Evolutionary conservation across 495 filamentous ascomycete genomes (phyloP).

Genomic region (Rostrohypoxylon terebratum): DNA sequence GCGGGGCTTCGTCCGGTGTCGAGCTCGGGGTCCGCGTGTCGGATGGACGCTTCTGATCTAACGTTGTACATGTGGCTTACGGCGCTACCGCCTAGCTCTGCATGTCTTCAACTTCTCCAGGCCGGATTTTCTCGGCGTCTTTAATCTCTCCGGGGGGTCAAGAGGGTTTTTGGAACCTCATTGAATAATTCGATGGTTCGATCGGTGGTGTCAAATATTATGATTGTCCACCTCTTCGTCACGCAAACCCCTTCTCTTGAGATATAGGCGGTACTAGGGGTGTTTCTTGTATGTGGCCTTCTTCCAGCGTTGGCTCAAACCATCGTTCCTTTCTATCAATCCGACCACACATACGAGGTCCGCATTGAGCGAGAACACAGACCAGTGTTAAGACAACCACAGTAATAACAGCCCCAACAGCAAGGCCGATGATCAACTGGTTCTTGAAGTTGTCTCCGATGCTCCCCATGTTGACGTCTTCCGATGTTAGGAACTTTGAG

Average conservation of each 20-base stretch:
- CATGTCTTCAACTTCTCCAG: neutral
- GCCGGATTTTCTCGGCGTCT: neutral
- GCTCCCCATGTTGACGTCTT: constrained; percentile 11
- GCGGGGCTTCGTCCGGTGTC: neutral
- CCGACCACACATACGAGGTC: constrained; percentile 35
- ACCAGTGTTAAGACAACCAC: constrained; percentile 30
- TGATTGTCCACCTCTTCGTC: neutral
- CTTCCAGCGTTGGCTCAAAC: constrained; percentile 39
- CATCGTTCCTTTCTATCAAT: constrained; percentile 39
- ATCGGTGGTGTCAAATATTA: neutral
- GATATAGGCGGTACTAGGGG: constrained; percentile 18
- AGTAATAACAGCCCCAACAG: constrained; percentile 31
- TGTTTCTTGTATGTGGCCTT: constrained; percentile 23
- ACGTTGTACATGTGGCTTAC: constrained; percentile 5
- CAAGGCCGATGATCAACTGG: constrained; percentile 37
- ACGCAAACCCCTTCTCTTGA: neutral
- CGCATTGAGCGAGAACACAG: constrained; percentile 43
- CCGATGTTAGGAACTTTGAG: neutral
- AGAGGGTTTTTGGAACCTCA: neutral
- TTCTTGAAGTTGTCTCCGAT: constrained; percentile 28
- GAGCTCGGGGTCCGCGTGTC: neutral
- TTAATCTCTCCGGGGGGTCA: neutral
- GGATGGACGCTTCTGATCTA: neutral
- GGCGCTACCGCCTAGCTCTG: neutral
- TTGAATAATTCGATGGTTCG: neutral